These are phyloP conservation scores for Mycosphaerelloides madeirae DNA, from an alignment of 2,329 filamentous ascomycete genomes.

Conservation along the genomic window DNA sequence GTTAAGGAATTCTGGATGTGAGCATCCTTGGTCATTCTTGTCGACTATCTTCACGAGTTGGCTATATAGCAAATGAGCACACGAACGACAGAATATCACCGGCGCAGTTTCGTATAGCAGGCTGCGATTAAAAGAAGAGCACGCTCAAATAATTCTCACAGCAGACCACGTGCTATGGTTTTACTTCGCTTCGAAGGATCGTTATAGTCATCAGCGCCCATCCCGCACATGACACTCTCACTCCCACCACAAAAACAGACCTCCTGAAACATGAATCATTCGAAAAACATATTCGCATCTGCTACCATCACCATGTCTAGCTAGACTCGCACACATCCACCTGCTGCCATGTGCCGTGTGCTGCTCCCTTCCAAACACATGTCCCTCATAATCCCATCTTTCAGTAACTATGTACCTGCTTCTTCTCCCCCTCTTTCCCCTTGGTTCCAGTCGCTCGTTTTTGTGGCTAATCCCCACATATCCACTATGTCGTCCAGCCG, in stretches of 20 bases:
- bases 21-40: not conserved
- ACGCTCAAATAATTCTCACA: too few species aligned
- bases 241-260: too few species aligned
- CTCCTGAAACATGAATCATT: not conserved
- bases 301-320: not conserved
- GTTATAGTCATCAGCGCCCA: too few species aligned
- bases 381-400: not conserved
- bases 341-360: too few species aligned
- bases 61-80: not conserved
- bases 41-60: not conserved
- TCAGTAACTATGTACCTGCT: not conserved
- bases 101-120: too few species aligned
- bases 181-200: too few species aligned
- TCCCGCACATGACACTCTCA: too few species aligned
- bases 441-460: constrained; percentile 1
- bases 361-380: not conserved
- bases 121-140: too few species aligned
- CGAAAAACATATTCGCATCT: constrained; percentile 10
- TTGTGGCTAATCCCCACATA: not conserved
- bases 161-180: too few species aligned
- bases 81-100: too few species aligned
- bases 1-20: too few species aligned
- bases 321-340: too few species aligned
- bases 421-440: not conserved
- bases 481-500: constrained; percentile 4